Percentiles rank a stretch among this genome's conserved stretches.
phyloP scores from a whole-genome alignment of 164 flowering plant genomes.

The Nymphaea thermarum region DNA sequence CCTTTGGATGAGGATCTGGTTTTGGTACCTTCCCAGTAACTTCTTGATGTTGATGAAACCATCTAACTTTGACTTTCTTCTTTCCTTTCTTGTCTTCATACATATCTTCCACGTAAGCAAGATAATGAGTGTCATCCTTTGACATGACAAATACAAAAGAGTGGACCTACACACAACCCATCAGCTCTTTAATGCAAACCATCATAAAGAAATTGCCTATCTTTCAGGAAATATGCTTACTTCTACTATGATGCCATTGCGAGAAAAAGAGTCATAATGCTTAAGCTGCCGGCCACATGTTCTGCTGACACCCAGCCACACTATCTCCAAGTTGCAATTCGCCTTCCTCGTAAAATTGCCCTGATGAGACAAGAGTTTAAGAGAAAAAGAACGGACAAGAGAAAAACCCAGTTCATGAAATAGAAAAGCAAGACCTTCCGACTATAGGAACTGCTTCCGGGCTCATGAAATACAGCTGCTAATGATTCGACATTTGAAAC shows the following conservation, averaged over 20 bases:
- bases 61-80: conserved; percentile 91
- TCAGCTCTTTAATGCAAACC: background rate
- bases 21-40: conserved; percentile 45
- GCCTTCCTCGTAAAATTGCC: conserved; percentile 35
- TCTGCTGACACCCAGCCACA: conserved; percentile 92
- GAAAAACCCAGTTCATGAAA: background rate
- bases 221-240: conserved; percentile 14
- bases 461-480: conserved; percentile 18
- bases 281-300: conserved; percentile 84
- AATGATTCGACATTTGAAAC: conserved; percentile 18
- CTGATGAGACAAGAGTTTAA: conserved; percentile 18
- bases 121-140: conserved; percentile 60
- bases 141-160: conserved; percentile 95
- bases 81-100: conserved; percentile 85
- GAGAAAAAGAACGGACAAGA: background rate
- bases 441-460: conserved; percentile 19
- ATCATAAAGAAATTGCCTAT: background rate
- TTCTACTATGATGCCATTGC: conserved; percentile 64
- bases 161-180: conserved; percentile 44
- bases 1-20: conserved; percentile 60
- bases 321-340: conserved; percentile 47
- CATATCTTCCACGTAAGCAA: conserved; percentile 96
- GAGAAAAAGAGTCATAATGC: conserved; percentile 70
- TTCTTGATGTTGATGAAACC: conserved; percentile 91
- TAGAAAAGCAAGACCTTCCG: conserved; percentile 24